phyloP scores from a whole-genome alignment of 495 filamentous ascomycete genomes.

The Penicillium canariense region DNA sequence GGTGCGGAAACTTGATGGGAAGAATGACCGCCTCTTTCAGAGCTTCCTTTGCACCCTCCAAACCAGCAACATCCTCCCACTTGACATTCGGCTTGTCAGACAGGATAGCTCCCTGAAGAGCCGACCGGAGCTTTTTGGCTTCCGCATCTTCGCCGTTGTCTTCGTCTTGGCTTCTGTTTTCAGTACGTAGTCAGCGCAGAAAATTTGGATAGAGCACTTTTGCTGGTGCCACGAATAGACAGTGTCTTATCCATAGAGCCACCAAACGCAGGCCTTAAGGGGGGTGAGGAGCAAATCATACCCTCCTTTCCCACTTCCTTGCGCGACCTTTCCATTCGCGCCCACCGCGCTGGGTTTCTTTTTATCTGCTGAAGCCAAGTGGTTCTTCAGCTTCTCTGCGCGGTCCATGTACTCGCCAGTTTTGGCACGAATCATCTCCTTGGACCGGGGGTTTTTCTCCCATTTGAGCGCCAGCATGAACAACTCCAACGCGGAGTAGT shows the following conservation, averaged over 20 bases:
- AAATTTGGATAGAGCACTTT: neutral
- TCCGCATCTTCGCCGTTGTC: slow-evolving; percentile 80
- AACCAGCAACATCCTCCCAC: slow-evolving; percentile 98
- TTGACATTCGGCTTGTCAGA: slow-evolving; percentile 91
- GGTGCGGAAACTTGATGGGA: slow-evolving; percentile 96
- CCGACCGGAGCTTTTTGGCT: slow-evolving; percentile 87
- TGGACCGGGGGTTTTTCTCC: slow-evolving; percentile 95
- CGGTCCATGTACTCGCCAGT: slow-evolving; percentile 96
- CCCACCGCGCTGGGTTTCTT: slow-evolving; percentile 82
- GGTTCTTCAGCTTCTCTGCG: slow-evolving; percentile 93
- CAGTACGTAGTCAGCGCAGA: slow-evolving; percentile 10
- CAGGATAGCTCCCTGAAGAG: slow-evolving; percentile 87
- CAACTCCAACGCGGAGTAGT: slow-evolving; percentile 89
- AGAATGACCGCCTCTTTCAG: slow-evolving; percentile 96
- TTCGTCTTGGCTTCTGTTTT: slow-evolving; percentile 53
- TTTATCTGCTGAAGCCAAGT: slow-evolving; percentile 72
- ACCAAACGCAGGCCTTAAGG: neutral
- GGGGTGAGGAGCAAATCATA: slow-evolving; percentile 32
- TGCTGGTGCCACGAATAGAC: neutral
- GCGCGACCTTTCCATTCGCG: slow-evolving; percentile 73
- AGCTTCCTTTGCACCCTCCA: slow-evolving; percentile 93
- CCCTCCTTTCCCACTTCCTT: slow-evolving; percentile 65
- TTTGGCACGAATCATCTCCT: slow-evolving; percentile 94
- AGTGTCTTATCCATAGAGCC: neutral
- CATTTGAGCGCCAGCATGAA: slow-evolving; percentile 98